Evolutionary conservation across 2,329 filamentous ascomycete genomes (phyloP).

Genomic region (Chrysoporthe puriensis): DNA sequence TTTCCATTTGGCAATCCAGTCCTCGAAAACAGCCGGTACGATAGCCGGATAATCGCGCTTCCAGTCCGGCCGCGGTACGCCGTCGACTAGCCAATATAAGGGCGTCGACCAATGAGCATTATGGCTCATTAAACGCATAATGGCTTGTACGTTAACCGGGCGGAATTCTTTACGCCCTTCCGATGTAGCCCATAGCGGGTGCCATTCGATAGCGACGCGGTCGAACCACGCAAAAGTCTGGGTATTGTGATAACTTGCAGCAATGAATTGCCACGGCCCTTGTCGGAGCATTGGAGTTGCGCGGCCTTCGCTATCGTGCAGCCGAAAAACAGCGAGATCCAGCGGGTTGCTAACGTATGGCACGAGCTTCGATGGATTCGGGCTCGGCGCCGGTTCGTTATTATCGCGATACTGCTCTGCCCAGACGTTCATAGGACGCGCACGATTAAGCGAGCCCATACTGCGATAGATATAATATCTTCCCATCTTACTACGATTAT

Average conservation of each 20-base stretch:
- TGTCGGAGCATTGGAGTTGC: conserved; percentile 12
- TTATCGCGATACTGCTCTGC: not conserved
- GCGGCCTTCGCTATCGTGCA: conserved; percentile 10
- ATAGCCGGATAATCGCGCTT: conserved; percentile 6
- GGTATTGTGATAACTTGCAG: not conserved
- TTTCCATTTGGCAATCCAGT: not conserved
- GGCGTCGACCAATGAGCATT: not conserved
- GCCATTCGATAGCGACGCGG: conserved; percentile 15
- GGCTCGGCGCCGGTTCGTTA: not conserved
- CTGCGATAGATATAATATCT: conserved; percentile 6
- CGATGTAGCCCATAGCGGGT: not conserved
- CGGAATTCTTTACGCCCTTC: not conserved
- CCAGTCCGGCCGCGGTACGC: conserved; percentile 17
- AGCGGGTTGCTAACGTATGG: not conserved
- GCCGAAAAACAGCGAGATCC: conserved; percentile 12
- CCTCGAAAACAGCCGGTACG: not conserved
- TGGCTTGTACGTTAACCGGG: not conserved
- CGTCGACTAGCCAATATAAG: conserved; percentile 12
- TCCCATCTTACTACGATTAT: not conserved
- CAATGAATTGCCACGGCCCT: not conserved
- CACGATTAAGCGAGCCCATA: conserved; percentile 1
- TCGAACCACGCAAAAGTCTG: not conserved
- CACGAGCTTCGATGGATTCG: not conserved
- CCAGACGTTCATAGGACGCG: conserved; percentile 5
- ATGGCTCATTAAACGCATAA: not conserved